Percentiles rank a stretch among this genome's conserved stretches.
Evolutionary conservation across 2,329 filamentous ascomycete species (phyloP).

Genomic region (Aspergillus ruber): DNA sequence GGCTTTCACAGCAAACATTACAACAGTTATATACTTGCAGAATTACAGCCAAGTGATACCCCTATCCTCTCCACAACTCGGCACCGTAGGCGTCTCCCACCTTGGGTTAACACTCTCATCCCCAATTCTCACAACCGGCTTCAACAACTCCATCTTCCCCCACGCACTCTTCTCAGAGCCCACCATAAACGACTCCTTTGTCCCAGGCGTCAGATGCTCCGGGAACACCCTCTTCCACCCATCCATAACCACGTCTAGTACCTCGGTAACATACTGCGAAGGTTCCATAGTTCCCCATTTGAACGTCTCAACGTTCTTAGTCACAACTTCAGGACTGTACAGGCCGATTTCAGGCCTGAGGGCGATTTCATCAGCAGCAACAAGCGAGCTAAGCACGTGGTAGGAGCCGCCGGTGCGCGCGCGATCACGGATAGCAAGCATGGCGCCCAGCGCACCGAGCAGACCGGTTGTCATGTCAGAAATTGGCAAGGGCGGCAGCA

Average conservation of each 20-base stretch:
- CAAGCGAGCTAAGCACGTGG: slow-evolving; percentile 23
- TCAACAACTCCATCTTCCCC: slow-evolving; percentile 9
- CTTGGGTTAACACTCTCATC: slow-evolving; percentile 6
- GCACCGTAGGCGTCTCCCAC: slow-evolving; percentile 11
- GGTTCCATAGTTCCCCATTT: slow-evolving; percentile 4
- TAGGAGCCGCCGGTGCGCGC: slow-evolving; percentile 14
- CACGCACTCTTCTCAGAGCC: slow-evolving; percentile 5
- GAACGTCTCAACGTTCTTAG: slow-evolving; percentile 9
- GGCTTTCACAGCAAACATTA: no score
- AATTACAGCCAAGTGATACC: slow-evolving; percentile 4
- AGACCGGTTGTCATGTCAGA: slow-evolving; percentile 20
- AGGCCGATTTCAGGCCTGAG: slow-evolving; percentile 27
- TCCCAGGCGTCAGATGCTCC: slow-evolving; percentile 9
- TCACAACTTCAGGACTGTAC: slow-evolving; percentile 20
- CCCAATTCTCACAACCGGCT: slow-evolving; percentile 11
- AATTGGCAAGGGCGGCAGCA: slow-evolving; percentile 15
- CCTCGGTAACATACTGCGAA: slow-evolving; percentile 18
- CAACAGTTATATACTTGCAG: no score
- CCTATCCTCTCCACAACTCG: slow-evolving; percentile 6
- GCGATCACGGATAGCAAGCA: slow-evolving; percentile 14
- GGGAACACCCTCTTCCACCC: slow-evolving; percentile 18
- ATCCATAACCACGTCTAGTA: slow-evolving; percentile 17
- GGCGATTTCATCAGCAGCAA: slow-evolving; percentile 23
- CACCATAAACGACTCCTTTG: slow-evolving; percentile 5
- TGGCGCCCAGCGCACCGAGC: slow-evolving; percentile 11